Base-by-base conservation (phyloP, 805 yeast species). In the Brettanomyces anomalus region DNA sequence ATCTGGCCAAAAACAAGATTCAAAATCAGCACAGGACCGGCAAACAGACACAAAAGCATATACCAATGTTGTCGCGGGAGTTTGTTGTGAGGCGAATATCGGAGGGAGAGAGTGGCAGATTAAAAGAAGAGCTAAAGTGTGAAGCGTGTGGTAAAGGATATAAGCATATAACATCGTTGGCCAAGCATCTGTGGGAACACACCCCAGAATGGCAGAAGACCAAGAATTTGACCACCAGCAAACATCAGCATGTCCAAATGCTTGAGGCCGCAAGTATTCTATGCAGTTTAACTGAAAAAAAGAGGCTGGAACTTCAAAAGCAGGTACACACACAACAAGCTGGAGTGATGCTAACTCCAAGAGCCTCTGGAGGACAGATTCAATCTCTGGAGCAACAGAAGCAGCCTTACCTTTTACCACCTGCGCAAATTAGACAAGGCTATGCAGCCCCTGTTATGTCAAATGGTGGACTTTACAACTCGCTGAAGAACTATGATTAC, bases 151-250 rank as follows among this genome's bases (percentile, higher is more conserved):
- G 95, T 3, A 86, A 86, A 61, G 94, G 93, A 18, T 86, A 86
- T 59, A 87, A 85, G 58, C 96, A 86, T 64, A 82, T 86, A 5
- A 79, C 88, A 1, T 81, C 89, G n/a, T 70, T 85, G 46, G 93
- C 94, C 3, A 85, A 85, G 60, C 95, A 85, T 63, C 64, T 86
- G 33, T 86, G 95, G 95, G 96, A 86, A 57, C 96, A 86, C 60
- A 86, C 96, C 0, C 95, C 95, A 0, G 95, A 87, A 57, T 86
- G 96, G 96, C 84, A 79, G 54, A 81, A 81, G 58, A 87, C 95
- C 3, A 81, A 85, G 51, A 84, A 83, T 58, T 66, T 86, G 42
- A 67, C 82, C 32, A 85, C 87, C 32, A 80, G 86, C n/a, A 85
- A 85, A 60, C 94, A 85, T 62, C 94, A 85, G 61, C 94, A 85